These are phyloP conservation scores for Grigorovia transvaalensis DNA, from an alignment of 805 yeast species.

Conservation along the genomic window DNA sequence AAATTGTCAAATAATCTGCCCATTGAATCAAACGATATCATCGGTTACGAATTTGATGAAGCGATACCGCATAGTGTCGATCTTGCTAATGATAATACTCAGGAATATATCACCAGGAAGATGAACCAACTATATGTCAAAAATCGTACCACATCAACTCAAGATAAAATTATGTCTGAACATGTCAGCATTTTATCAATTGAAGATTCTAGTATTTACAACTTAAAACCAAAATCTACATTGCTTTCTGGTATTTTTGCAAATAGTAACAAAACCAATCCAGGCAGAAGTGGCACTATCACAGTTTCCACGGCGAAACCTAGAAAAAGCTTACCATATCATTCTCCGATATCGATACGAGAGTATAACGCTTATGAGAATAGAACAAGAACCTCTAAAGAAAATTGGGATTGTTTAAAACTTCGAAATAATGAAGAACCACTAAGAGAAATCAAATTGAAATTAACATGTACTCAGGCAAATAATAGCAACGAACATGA, in stretches of 20 bases:
- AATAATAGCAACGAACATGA: conserved; percentile 12
- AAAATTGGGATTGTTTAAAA: conserved; percentile 22
- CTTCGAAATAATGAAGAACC: conserved; percentile 18
- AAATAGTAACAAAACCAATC: not conserved
- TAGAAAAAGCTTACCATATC: conserved; percentile 18
- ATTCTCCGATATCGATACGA: conserved; percentile 26
- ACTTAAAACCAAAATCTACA: not conserved
- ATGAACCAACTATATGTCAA: conserved; percentile 18
- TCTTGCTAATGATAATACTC: conserved; percentile 12
- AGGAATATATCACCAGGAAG: conserved; percentile 18
- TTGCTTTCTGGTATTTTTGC: not conserved
- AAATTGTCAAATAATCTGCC: conserved; percentile 8
- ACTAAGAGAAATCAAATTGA: conserved; percentile 16
- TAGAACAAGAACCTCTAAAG: conserved; percentile 22
- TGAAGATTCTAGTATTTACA: not conserved
- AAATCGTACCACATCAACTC: not conserved
- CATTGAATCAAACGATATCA: conserved; percentile 11
- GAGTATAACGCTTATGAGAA: conserved; percentile 24
- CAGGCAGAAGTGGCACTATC: not conserved
- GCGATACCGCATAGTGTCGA: conserved; percentile 11
- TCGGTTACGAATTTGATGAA: conserved; percentile 22
- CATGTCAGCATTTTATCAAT: not conserved
- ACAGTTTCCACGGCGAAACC: not conserved
- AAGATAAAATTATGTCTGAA: not conserved
- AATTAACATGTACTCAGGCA: conserved; percentile 24